Evolutionary conservation across 495 filamentous ascomycete genomes (phyloP).

Genomic region (Astrocystis sublimbata): DNA sequence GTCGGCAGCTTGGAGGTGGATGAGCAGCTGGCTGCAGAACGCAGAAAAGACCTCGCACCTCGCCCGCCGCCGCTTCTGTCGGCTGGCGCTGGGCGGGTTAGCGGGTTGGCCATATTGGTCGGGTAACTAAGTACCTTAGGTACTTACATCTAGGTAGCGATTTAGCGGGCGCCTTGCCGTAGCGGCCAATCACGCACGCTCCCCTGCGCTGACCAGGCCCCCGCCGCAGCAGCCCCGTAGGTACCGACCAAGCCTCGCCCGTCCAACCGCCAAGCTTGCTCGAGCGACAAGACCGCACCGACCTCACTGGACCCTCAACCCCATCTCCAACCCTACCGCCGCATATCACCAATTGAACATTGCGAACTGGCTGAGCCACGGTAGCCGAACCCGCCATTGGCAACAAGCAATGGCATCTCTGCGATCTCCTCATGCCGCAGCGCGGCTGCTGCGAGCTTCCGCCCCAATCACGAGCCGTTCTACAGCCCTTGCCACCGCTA

Average conservation of each 20-base stretch:
- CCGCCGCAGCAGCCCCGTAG: too few species aligned
- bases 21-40: slow-evolving; percentile 30
- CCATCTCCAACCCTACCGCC: background rate
- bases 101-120: too few species aligned
- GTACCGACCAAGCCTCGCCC: slow-evolving; percentile 3
- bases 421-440: slow-evolving; percentile 43
- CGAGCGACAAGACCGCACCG: slow-evolving; percentile 8
- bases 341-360: slow-evolving; percentile 18
- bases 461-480: slow-evolving; percentile 34
- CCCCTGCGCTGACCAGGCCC: too few species aligned
- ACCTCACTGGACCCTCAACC: background rate
- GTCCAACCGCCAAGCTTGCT: slow-evolving; percentile 9
- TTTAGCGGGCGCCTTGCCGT: too few species aligned
- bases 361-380: background rate
- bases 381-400: too few species aligned
- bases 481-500: slow-evolving; percentile 40
- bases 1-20: slow-evolving; percentile 32
- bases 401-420: slow-evolving; percentile 43
- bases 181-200: slow-evolving; percentile 31
- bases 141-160: too few species aligned
- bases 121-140: too few species aligned
- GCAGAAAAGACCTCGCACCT: slow-evolving; percentile 44
- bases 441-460: slow-evolving; percentile 47
- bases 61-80: slow-evolving; percentile 19
- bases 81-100: slow-evolving; percentile 7